Evolutionary conservation across 805 yeast genomes (phyloP).

Genomic region (Hanseniaspora thailandica): DNA sequence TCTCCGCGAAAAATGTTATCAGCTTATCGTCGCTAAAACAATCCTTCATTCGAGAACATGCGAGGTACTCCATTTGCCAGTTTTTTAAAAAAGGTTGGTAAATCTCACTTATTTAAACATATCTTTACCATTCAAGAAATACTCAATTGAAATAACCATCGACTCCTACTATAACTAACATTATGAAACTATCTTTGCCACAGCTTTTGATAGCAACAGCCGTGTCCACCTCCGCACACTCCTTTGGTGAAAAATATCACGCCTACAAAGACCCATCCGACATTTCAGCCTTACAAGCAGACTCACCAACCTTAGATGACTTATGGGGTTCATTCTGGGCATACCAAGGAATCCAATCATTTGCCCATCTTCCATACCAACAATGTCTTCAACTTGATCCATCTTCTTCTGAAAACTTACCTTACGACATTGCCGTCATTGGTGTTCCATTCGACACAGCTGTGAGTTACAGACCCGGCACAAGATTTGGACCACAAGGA

Average conservation of each 20-base stretch:
- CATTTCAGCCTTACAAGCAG: background rate
- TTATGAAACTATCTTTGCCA: background rate
- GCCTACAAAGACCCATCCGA: constrained; percentile 2
- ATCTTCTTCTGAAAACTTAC: constrained; percentile 21
- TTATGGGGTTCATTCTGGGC: constrained; percentile 71
- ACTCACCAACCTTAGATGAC: constrained; percentile 35
- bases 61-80: too few species aligned
- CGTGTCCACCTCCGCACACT: background rate
- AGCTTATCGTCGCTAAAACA: too few species aligned
- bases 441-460: constrained; percentile 84
- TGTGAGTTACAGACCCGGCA: constrained; percentile 65
- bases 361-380: constrained; percentile 58
- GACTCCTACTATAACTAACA: too few species aligned
- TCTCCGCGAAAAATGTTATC: too few species aligned
- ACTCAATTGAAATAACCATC: too few species aligned
- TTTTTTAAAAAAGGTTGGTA: too few species aligned
- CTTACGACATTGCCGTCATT: constrained; percentile 57
- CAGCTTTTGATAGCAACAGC: background rate
- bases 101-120: too few species aligned
- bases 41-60: too few species aligned
- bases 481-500: constrained; percentile 71
- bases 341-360: constrained; percentile 53
- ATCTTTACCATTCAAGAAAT: background rate
- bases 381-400: constrained; percentile 42
- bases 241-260: constrained; percentile 1